These are phyloP conservation scores for Trametes gibbosa DNA, from an alignment of 768 basidiomycete species.

Conservation along the genomic window DNA sequence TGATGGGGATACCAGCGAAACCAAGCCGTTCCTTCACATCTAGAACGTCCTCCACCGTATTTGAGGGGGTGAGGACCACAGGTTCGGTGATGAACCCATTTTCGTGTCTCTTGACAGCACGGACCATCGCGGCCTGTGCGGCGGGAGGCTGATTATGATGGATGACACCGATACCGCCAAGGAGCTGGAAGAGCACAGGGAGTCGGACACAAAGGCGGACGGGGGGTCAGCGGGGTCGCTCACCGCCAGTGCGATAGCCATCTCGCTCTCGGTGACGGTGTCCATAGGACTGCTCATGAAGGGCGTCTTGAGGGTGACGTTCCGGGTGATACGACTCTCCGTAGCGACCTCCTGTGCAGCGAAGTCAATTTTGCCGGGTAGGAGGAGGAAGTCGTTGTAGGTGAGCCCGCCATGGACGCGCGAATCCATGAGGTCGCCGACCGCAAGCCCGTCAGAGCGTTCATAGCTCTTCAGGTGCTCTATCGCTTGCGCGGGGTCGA, in stretches of 20 bases:
- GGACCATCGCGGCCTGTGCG: constrained; percentile 94
- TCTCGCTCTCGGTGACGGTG: constrained; percentile 94
- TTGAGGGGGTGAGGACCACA: constrained; percentile 76
- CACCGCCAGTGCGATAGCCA: constrained; percentile 92
- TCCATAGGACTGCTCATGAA: constrained; percentile 99
- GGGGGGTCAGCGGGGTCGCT: constrained; percentile 31
- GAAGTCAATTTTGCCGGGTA: constrained; percentile 97
- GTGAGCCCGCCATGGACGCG: constrained; percentile 86
- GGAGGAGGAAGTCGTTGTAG: constrained; percentile 94
- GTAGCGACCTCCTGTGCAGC: constrained; percentile 74
- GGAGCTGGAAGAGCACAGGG: constrained; percentile 51
- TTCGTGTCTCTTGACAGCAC: constrained; percentile 96
- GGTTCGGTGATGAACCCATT: constrained; percentile 99
- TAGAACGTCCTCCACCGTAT: constrained; percentile 83
- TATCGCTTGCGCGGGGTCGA: constrained; percentile 72
- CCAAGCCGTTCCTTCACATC: constrained; percentile 90
- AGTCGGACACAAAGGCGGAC: constrained; percentile 20
- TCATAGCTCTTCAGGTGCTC: constrained; percentile 71
- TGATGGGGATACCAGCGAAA: constrained; percentile 97
- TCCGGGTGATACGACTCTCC: constrained; percentile 86
- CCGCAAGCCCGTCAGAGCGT: constrained; percentile 77
- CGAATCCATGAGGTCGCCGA: constrained; percentile 86
- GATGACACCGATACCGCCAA: constrained; percentile 97
- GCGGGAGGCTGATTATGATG: constrained; percentile 90
- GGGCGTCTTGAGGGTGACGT: constrained; percentile 89